Base-by-base conservation (phyloP, 2,329 filamentous ascomycete species). In the Beauveria scarabaeidicola region DNA sequence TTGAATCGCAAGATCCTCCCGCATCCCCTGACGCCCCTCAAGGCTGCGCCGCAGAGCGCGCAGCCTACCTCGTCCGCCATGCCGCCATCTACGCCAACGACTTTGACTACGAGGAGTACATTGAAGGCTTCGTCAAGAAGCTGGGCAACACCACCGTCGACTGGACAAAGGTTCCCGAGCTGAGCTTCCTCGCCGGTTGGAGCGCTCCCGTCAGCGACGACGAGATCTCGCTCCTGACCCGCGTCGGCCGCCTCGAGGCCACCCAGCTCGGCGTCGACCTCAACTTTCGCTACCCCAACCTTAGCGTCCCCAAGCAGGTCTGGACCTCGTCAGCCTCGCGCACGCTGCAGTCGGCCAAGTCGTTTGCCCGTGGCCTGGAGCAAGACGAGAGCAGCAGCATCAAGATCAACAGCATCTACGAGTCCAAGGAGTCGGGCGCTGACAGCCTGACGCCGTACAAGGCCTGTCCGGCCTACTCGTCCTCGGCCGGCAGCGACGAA, bases 251-350 rank as follows among this genome's bases (percentile, higher is more conserved):
- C 62, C 73, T 86, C 5, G 82, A 87, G 67, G 81, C 84, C 1
- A 78, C 81, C 19, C 77, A 82, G 63, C 73, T 87, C 11, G 85
- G 84, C 19, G 78, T 82, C 5, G 76, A 82, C 59, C 70, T 87
- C 19, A 77, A 77, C 17, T 80, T 85, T 65, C 76, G 83, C 52
- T 87, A 88, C 65, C 79, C 80, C 0, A 70, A 73, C 46, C 71
- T 87, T 41, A 75, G 72, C 59, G 67, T 78, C 5, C 84, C 84
- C 0, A 73, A 75, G 61, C 78, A 78, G 52, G 75, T 87, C 1
- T 87, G 84, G 83, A 78, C 83, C 1, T 84, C 81, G 7, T 85
- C 83, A 0, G 84, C 85, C 0, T 83, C 86, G 69, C 73, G 85
- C 19, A 87, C 84, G 0, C 74, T 77, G 47, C 77, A 82, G 68